Percentiles rank a stretch among this genome's conserved stretches.
phyloP scores from a whole-genome alignment of 116 monocot species.

The Trichopus zeylanicus region DNA sequence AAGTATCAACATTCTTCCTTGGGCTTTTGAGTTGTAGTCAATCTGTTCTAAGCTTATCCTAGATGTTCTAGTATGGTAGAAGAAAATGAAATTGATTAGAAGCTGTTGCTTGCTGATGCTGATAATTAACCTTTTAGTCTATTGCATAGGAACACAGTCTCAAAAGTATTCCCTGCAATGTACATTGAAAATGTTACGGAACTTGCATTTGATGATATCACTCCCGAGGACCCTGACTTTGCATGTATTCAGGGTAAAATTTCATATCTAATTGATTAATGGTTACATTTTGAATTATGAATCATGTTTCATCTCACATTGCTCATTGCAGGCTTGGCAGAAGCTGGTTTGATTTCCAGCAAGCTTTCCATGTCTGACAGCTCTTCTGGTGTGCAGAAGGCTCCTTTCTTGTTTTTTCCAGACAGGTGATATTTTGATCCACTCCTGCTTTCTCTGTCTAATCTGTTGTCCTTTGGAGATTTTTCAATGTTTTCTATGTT shows the following conservation, averaged over 20 bases:
- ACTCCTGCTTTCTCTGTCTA: background rate
- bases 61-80: background rate
- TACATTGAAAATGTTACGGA: conserved; percentile 90
- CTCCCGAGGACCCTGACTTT: conserved; percentile 88
- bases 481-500: conserved; percentile 1
- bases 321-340: conserved; percentile 71
- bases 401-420: conserved; percentile 47
- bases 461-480: background rate
- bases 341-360: conserved; percentile 92
- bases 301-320: background rate
- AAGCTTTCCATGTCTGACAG: conserved; percentile 61
- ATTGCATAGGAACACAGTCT: conserved; percentile 52
- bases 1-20: background rate
- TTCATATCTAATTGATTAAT: too few species aligned
- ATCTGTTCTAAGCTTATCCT: background rate
- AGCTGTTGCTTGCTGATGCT: background rate
- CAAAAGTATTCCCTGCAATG: conserved; percentile 98
- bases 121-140: conserved; percentile 3
- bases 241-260: conserved; percentile 73
- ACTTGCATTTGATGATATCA: conserved; percentile 96
- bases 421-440: conserved; percentile 56
- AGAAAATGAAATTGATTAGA: background rate
- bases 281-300: conserved; percentile 1
- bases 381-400: conserved; percentile 15
- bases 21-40: too few species aligned